Base-by-base conservation (phyloP, 805 yeast species). In the Saccharomycopsis fibuligera region DNA sequence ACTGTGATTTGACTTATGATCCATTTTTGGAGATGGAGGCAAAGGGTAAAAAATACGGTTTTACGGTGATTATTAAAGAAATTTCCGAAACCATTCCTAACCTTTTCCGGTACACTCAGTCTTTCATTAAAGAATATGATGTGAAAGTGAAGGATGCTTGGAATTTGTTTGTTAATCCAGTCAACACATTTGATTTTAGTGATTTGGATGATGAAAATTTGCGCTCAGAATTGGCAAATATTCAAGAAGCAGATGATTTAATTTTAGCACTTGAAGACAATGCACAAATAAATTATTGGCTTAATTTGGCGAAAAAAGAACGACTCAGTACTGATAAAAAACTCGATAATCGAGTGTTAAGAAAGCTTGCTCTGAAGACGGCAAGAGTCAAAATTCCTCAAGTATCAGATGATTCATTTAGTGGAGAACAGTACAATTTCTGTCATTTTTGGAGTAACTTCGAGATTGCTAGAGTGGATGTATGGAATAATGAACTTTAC, bases 371-470 rank as follows among this genome's bases (percentile, higher is more conserved):
- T 2, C 62, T 60, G 9, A 64, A 68, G 45, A 67, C 76, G 3
- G 60, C 61, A 12, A 59, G 64, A 27, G 53, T 60, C 10, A 65
- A 65, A 2, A 53, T 69, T 12, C 63, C 63, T 0, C n/a, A 50
- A 1, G 50, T 62, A 21, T 62, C 59, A 50, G 77, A 76, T 37
- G 89, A 86, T 57, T 68, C 76, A 50, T 77, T 81, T 61, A 78
- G 81, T 49, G 73, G 77, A 24, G 81, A 82, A 57, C 82, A 78
- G 53, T 89, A 81, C 64, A 87, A 84, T 60, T 56, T 85, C 54
- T 84, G 93, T 58, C 96, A 89, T 65, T 89, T 89, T 64, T 88
- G 96, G 96, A 79, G 93, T 29, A 89, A 88, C 67, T 89, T 89
- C 59, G 97, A 90, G 64, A 89, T 91, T 57, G 96, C 96, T 3